Conservation (phyloP, 495 filamentous ascomycete species). For the Aspergillus funiculosus region DNA sequence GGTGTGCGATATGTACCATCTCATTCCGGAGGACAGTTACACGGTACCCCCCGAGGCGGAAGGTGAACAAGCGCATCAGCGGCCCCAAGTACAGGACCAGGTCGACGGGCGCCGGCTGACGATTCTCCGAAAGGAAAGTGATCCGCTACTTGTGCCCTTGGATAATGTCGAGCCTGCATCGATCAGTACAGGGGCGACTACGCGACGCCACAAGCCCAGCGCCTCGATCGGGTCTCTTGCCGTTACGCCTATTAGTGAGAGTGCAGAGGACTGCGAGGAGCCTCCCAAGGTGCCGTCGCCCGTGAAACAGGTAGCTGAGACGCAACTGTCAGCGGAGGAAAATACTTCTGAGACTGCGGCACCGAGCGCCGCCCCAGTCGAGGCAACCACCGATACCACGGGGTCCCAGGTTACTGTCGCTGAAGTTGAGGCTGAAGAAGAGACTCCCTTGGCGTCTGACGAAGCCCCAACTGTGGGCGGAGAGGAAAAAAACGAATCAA, state of each 20-base stretch:
- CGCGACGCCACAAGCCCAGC: constrained; percentile 65
- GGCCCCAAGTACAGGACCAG: constrained; percentile 25
- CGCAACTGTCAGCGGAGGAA: constrained; percentile 4
- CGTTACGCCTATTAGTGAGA: constrained; percentile 65
- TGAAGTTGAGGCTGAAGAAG: constrained; percentile 16
- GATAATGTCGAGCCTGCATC: constrained; percentile 32
- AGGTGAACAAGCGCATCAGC: constrained; percentile 53
- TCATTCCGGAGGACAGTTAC: constrained; percentile 90
- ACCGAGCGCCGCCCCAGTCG: neutral
- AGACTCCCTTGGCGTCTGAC: constrained; percentile 1
- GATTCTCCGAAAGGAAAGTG: constrained; percentile 34
- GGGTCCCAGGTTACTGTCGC: constrained; percentile 21
- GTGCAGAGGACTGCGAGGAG: constrained; percentile 57
- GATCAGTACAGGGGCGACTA: constrained; percentile 57
- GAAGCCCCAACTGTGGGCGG: neutral
- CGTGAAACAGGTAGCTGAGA: constrained; percentile 10
- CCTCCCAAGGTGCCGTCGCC: neutral
- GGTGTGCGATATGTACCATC: constrained; percentile 81
- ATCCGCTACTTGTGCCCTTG: constrained; percentile 20
- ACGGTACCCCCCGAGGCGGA: constrained; percentile 92
- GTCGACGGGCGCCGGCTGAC: constrained; percentile 42
- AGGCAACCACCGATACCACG: constrained; percentile 4
- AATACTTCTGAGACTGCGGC: neutral
- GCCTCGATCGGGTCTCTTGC: constrained; percentile 65
- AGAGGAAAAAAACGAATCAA: neutral